Evolutionary conservation across 2,329 filamentous ascomycete genomes (phyloP).

Genomic region (Elsinoe perseae): DNA sequence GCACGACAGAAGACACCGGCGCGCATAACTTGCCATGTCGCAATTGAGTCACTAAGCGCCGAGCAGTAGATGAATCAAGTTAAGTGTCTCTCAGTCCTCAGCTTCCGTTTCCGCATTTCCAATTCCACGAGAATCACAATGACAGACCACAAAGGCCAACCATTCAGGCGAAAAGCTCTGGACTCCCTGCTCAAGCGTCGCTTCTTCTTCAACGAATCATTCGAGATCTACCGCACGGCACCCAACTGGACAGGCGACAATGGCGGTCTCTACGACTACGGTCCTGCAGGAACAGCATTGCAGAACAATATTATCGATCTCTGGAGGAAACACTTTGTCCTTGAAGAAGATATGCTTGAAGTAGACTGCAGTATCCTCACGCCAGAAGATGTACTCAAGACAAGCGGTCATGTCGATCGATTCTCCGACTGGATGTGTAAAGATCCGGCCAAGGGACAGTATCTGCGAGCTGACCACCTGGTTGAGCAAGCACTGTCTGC

Average conservation of each 20-base stretch:
- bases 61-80: not conserved
- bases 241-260: slow-evolving; percentile 25
- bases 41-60: not conserved
- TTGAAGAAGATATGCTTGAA: slow-evolving; percentile 92
- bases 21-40: too few species aligned
- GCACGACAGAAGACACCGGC: too few species aligned
- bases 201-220: slow-evolving; percentile 90
- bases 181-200: slow-evolving; percentile 81
- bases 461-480: slow-evolving; percentile 90
- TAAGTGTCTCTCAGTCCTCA: not conserved
- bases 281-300: slow-evolving; percentile 76
- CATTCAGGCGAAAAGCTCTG: slow-evolving; percentile 72
- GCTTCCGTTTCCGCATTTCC: not conserved
- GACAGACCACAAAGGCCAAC: slow-evolving; percentile 58
- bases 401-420: slow-evolving; percentile 87
- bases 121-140: not conserved
- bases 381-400: slow-evolving; percentile 88
- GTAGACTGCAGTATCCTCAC: slow-evolving; percentile 92
- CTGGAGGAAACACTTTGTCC: slow-evolving; percentile 89
- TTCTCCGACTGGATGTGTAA: slow-evolving; percentile 94
- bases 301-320: slow-evolving; percentile 80
- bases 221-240: slow-evolving; percentile 68
- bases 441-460: slow-evolving; percentile 93
- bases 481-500: slow-evolving; percentile 89
- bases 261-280: slow-evolving; percentile 72